These are phyloP conservation scores for Pseudogymnoascus sp. DNA, from an alignment of 2,329 filamentous ascomycete species.

Conservation along the genomic window DNA sequence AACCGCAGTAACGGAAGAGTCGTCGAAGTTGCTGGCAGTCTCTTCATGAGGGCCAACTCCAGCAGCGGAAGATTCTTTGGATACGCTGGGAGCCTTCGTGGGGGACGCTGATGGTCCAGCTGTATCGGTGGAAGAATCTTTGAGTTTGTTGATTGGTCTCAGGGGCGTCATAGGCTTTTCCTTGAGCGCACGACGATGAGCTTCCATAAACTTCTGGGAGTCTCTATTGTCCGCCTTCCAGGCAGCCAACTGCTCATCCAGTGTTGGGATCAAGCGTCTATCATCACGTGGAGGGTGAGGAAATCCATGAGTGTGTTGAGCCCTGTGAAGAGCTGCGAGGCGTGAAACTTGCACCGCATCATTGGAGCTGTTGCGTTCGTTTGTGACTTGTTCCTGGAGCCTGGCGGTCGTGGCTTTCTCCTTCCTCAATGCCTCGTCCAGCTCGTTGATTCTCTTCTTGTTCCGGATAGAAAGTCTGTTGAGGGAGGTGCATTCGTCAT, in stretches of 20 bases:
- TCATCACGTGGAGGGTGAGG: neutral
- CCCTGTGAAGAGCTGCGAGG: neutral
- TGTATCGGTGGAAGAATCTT: neutral
- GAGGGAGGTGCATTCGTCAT: neutral
- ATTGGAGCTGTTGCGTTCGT: neutral
- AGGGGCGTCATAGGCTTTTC: neutral
- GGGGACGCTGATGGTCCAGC: neutral
- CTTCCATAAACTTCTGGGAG: conserved; percentile 1
- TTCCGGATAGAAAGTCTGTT: neutral
- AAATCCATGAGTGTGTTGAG: neutral
- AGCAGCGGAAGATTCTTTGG: neutral
- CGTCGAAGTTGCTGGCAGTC: neutral
- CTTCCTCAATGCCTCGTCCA: neutral
- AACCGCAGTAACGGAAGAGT: neutral
- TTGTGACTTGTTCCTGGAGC: neutral
- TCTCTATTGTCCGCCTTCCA: neutral
- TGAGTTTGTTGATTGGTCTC: neutral
- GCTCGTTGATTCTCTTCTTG: neutral
- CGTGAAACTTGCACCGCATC: neutral
- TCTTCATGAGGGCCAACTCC: neutral
- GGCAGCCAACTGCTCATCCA: neutral
- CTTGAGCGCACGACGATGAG: neutral
- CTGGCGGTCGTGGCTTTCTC: neutral
- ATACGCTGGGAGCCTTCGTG: neutral
- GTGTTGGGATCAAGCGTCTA: neutral